phyloP scores from a whole-genome alignment of 2,329 filamentous ascomycete species.

The Exophiala spinifera region DNA sequence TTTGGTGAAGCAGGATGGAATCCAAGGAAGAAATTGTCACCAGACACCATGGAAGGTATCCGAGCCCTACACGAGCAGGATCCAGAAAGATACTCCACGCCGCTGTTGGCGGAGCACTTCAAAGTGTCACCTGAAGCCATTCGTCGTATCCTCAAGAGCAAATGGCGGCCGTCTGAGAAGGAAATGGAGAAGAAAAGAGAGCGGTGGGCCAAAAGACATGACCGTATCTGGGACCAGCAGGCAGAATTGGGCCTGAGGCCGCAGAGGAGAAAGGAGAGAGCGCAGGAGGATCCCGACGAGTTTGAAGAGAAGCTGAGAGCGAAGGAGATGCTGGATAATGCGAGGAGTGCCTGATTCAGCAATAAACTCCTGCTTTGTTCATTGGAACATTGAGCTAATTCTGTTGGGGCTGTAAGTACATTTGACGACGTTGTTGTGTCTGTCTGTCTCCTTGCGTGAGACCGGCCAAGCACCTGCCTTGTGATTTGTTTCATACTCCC shows the following conservation, averaged over 20 bases:
- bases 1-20: constrained; percentile 74
- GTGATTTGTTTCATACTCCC: not conserved
- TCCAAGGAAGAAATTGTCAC: constrained; percentile 81
- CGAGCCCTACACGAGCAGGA: constrained; percentile 75
- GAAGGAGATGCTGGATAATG: constrained; percentile 24
- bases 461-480: not conserved
- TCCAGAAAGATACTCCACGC: constrained; percentile 72
- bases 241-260: constrained; percentile 54
- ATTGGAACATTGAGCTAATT: not conserved
- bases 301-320: constrained; percentile 27
- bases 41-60: constrained; percentile 88
- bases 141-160: constrained; percentile 71
- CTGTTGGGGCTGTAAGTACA: constrained; percentile 4
- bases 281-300: constrained; percentile 22
- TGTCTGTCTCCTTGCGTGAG: not conserved
- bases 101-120: constrained; percentile 72
- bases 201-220: constrained; percentile 46
- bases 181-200: constrained; percentile 40
- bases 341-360: constrained; percentile 20
- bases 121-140: constrained; percentile 84
- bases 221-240: constrained; percentile 46
- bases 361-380: constrained; percentile 6
- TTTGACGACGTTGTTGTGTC: not conserved
- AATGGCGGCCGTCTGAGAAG: constrained; percentile 43
- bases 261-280: constrained; percentile 43